phyloP scores from a whole-genome alignment of 208 protist genomes.

The Acanthamoeba culbertsoni region DNA sequence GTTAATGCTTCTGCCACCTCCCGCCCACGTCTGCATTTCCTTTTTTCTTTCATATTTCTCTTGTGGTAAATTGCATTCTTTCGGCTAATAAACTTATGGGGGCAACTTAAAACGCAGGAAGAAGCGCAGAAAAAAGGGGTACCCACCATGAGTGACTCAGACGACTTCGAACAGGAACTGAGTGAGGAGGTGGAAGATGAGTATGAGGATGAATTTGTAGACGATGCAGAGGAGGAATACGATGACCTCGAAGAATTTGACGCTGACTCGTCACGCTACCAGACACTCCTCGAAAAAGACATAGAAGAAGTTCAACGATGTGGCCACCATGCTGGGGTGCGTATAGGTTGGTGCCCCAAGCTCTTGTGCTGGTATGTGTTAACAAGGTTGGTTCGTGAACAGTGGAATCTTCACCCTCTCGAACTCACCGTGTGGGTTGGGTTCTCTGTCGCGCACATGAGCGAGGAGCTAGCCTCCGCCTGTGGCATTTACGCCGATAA shows the following conservation, averaged over 20 bases:
- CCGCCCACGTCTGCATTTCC: too few relatives aligned
- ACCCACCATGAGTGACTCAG: neutral
- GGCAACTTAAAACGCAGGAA: too few relatives aligned
- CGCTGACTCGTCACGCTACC: neutral
- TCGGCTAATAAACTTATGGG: too few relatives aligned
- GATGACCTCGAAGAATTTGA: neutral
- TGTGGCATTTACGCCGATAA: neutral
- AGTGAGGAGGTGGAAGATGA: neutral
- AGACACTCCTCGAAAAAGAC: neutral
- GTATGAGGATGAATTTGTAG: neutral
- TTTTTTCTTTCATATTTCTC: neutral
- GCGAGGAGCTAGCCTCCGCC: neutral
- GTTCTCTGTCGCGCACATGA: neutral
- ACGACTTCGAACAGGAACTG: neutral
- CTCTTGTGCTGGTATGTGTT: neutral
- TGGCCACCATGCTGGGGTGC: neutral
- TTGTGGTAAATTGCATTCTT: too few relatives aligned
- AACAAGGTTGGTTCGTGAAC: neutral
- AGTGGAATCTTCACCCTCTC: neutral
- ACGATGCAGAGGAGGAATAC: neutral
- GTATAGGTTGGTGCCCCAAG: neutral
- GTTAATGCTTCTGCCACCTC: too few relatives aligned
- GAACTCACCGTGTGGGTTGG: constrained; percentile 3
- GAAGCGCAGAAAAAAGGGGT: neutral
- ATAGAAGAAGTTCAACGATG: neutral